A percentile compares a stretch with the other conserved stretches of the same genome.
These are phyloP conservation scores for Yamagishiella unicocca DNA, from an alignment of 139 green algal species.

Conservation along the genomic window DNA sequence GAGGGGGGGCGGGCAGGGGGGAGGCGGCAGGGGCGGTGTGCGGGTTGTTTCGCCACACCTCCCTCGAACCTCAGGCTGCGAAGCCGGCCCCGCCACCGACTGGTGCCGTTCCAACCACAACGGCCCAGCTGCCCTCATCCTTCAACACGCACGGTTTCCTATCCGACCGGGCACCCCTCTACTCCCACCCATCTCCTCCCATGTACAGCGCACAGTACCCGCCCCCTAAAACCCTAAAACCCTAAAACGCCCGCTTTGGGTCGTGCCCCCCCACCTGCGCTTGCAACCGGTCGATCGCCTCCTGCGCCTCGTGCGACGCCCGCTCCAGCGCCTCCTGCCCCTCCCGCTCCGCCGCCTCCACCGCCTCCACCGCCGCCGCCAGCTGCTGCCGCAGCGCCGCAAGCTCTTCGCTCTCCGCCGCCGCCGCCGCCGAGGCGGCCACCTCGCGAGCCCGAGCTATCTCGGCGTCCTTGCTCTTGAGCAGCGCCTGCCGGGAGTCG, in stretches of 20 bases:
- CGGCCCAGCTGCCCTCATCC: too few species aligned
- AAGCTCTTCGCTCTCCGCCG: slow-evolving; percentile 35
- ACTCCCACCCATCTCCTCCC: neutral
- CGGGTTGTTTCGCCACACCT: too few species aligned
- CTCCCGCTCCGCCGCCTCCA: slow-evolving; percentile 25
- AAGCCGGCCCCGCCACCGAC: too few species aligned
- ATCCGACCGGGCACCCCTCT: too few species aligned
- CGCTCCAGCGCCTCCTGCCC: slow-evolving; percentile 50
- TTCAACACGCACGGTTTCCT: too few species aligned
- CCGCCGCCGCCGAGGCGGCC: slow-evolving; percentile 26
- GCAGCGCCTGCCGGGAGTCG: slow-evolving; percentile 37
- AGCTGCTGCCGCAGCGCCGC: slow-evolving; percentile 30
- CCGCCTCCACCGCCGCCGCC: slow-evolving; percentile 33
- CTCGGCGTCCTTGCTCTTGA: slow-evolving; percentile 65
- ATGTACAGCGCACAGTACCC: too few species aligned
- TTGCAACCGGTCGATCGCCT: slow-evolving; percentile 12
- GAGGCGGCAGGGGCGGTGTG: too few species aligned
- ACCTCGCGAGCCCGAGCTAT: slow-evolving; percentile 45
- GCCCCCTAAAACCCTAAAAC: too few species aligned
- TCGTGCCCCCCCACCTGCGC: slow-evolving; percentile 1
- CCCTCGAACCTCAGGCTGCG: too few species aligned
- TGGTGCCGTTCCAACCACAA: too few species aligned
- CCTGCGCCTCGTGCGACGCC: slow-evolving; percentile 49
- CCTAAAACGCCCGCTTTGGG: too few species aligned
- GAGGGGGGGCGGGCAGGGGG: too few species aligned